Evolutionary conservation across 257 asterid genomes (phyloP).

Genomic region (Penstemon davidsonii): DNA sequence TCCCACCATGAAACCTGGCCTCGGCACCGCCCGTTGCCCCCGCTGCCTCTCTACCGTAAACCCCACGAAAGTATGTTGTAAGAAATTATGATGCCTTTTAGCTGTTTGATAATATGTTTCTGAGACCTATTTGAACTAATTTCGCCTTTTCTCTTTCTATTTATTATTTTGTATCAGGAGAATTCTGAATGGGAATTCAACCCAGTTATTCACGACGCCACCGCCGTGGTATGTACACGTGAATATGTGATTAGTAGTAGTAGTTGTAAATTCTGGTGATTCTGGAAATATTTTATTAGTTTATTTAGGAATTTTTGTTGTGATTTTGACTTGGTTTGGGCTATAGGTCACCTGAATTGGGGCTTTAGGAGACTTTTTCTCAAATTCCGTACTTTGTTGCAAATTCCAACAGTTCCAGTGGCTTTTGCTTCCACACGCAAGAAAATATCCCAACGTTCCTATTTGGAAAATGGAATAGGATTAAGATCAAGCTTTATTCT

Average conservation of each 20-base stretch:
- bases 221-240: constrained; percentile 58
- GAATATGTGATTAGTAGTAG: neutral
- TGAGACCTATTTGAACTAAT: constrained; percentile 5
- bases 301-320: neutral
- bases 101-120: constrained; percentile 33
- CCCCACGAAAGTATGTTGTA: constrained; percentile 37
- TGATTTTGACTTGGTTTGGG: neutral
- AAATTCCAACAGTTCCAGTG: too few species aligned
- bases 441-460: too few species aligned
- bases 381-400: too few species aligned
- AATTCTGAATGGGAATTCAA: constrained; percentile 63
- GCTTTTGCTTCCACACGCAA: too few species aligned
- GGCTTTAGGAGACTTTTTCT: neutral
- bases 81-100: neutral
- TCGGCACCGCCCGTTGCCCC: constrained; percentile 80
- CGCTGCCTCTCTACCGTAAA: constrained; percentile 72
- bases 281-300: neutral
- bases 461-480: too few species aligned
- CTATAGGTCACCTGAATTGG: neutral
- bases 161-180: constrained; percentile 33
- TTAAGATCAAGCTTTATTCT: too few species aligned
- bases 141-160: neutral
- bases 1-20: constrained; percentile 81
- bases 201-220: constrained; percentile 63
- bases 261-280: neutral